Evolutionary conservation across 169 alveolate genomes (phyloP).

Genomic region (Babesia divergens): DNA sequence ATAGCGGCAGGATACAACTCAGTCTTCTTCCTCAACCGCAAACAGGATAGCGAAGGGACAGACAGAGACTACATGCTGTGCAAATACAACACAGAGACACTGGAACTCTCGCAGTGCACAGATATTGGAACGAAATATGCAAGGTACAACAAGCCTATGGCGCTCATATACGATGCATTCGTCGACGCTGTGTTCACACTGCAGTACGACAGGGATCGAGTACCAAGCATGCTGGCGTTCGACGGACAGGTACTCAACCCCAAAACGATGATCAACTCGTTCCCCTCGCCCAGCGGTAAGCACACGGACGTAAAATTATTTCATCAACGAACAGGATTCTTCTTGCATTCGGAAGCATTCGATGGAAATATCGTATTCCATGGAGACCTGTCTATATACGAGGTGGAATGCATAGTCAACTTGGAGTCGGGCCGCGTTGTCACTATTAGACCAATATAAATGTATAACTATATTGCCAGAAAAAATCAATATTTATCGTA

Average conservation of each 20-base stretch:
- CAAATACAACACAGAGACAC: slow-evolving; percentile 10
- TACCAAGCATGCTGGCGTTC: slow-evolving; percentile 18
- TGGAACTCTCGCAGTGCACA: slow-evolving; percentile 47
- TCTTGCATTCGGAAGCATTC: not conserved
- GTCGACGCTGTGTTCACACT: slow-evolving; percentile 18
- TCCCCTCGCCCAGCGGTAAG: slow-evolving; percentile 58
- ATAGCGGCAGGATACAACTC: slow-evolving; percentile 28
- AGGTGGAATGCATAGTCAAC: slow-evolving; percentile 2
- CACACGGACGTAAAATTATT: no score
- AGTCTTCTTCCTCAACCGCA: slow-evolving; percentile 40
- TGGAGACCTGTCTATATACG: not conserved
- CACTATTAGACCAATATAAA: not conserved
- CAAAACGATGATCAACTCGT: slow-evolving; percentile 21
- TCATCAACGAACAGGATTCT: slow-evolving; percentile 12
- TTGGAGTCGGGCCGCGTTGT: slow-evolving; percentile 17
- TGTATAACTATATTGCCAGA: not conserved
- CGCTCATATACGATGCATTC: slow-evolving; percentile 19
- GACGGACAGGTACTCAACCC: slow-evolving; percentile 35
- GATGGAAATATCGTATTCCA: slow-evolving; percentile 15
- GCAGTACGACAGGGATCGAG: slow-evolving; percentile 8
- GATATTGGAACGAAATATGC: not conserved
- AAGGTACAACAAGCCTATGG: slow-evolving; percentile 13
- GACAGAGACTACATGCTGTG: slow-evolving; percentile 27
- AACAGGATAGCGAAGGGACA: not conserved
- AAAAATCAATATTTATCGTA: no score